Conservation (phyloP, 2,329 filamentous ascomycete species). For the Colletotrichum costaricense region DNA sequence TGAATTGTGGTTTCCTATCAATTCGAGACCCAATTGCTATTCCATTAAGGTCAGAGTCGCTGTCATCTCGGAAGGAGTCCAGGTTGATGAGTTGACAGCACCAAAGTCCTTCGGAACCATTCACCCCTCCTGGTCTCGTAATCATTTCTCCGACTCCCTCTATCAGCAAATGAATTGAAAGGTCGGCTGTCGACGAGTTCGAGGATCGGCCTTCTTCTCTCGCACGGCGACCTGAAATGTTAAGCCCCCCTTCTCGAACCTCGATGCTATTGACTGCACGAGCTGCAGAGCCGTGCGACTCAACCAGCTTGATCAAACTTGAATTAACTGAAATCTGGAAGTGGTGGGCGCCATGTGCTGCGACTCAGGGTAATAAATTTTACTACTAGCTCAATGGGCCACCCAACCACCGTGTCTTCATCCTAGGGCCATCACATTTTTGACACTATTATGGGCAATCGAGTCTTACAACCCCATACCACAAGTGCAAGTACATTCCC, state of each 20-base stretch:
- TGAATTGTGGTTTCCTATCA: neutral
- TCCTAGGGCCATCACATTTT: neutral
- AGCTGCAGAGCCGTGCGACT: neutral
- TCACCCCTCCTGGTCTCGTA: neutral
- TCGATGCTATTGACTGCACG: neutral
- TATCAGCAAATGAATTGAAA: neutral
- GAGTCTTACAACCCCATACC: neutral
- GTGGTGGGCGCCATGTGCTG: neutral
- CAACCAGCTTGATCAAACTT: neutral
- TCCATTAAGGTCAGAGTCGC: neutral
- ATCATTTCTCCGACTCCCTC: neutral
- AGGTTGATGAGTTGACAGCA: neutral
- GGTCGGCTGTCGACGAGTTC: neutral
- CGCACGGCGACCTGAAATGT: too few species aligned
- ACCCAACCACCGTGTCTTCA: neutral
- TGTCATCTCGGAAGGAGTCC: neutral
- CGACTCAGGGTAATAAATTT: neutral
- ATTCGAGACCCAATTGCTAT: neutral
- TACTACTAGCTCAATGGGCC: neutral
- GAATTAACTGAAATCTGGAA: neutral
- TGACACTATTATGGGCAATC: neutral
- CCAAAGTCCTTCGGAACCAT: neutral
- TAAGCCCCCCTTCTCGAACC: too few species aligned
- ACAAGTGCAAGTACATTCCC: neutral
- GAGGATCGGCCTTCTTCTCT: neutral